A percentile compares a stretch with the other conserved stretches of the same genome.
These are phyloP conservation scores for Puccinia triticina DNA, from an alignment of 1,284 basidiomycete genomes.

Conservation along the genomic window DNA sequence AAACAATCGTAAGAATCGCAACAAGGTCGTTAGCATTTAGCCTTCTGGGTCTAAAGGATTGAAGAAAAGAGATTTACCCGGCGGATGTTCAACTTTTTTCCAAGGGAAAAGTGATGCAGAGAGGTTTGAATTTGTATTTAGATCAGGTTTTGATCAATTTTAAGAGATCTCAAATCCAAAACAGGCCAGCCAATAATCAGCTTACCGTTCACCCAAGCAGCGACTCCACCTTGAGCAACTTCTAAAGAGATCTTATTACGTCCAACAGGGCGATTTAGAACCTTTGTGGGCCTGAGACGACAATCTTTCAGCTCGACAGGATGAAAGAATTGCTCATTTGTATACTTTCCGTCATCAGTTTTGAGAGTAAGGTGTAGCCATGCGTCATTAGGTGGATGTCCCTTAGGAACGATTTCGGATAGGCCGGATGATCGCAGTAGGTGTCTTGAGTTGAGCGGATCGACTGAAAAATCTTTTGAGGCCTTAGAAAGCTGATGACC, in stretches of 20 bases:
- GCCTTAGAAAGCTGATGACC: constrained; percentile 63
- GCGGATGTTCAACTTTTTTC: constrained; percentile 34
- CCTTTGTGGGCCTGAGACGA: constrained; percentile 64
- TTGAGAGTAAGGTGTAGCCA: constrained; percentile 67
- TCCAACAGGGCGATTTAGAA: constrained; percentile 60
- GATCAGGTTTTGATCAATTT: no score
- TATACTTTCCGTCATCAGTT: constrained; percentile 63
- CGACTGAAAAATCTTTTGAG: constrained; percentile 63
- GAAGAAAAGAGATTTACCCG: not conserved
- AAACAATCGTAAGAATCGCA: not conserved
- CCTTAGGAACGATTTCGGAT: constrained; percentile 59
- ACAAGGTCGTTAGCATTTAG: not conserved
- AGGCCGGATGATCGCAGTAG: constrained; percentile 60
- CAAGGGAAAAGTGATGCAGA: not conserved
- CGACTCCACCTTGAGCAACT: constrained; percentile 66
- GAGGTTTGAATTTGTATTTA: not conserved
- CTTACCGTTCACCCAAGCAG: constrained; percentile 61
- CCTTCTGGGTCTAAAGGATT: not conserved
- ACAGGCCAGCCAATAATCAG: no score
- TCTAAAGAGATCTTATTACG: constrained; percentile 63
- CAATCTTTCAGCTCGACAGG: constrained; percentile 65
- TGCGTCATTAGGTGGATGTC: constrained; percentile 63
- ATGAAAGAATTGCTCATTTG: constrained; percentile 68
- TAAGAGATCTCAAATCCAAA: no score
- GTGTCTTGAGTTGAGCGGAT: constrained; percentile 66